Percentiles rank a stretch among this genome's conserved stretches.
phyloP scores from a whole-genome alignment of 345 rosid species.

The Eucalyptus curtisii region DNA sequence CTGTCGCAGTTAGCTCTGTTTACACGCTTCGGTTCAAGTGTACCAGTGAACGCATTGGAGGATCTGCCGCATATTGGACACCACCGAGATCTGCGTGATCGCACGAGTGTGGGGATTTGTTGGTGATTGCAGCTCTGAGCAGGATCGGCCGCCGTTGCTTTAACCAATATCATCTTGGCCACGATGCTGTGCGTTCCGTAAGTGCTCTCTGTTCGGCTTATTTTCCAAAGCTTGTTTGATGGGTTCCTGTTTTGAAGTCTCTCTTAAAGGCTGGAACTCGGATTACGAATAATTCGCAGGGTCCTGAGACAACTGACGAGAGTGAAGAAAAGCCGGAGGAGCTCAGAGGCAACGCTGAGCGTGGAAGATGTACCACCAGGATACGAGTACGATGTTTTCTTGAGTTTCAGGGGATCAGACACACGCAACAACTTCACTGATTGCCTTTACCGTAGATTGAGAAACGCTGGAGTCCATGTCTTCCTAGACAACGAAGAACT shows the following conservation, averaged over 20 bases:
- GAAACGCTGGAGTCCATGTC: neutral
- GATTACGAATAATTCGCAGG: rapidly evolving
- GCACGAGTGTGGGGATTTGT: neutral
- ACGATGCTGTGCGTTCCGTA: neutral
- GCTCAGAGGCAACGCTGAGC: rapidly evolving
- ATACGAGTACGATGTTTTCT: neutral
- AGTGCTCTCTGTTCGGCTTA: neutral
- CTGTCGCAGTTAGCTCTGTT: neutral
- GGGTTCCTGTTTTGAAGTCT: neutral
- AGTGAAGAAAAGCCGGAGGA: rapidly evolving
- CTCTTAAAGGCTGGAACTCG: neutral
- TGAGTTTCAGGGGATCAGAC: neutral
- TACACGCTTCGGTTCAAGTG: neutral
- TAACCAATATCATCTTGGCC: neutral
- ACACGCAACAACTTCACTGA: neutral
- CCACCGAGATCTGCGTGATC: neutral
- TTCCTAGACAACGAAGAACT: neutral
- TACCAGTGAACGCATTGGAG: neutral
- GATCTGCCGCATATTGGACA: neutral
- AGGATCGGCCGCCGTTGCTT: neutral
- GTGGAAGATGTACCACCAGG: rapidly evolving
- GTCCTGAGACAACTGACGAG: neutral
- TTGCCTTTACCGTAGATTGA: neutral
- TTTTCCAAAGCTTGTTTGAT: neutral
- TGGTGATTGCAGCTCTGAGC: neutral